Base-by-base conservation (phyloP, 1,139 yeast genomes). In the Magnusiomyces tetraspermus region DNA sequence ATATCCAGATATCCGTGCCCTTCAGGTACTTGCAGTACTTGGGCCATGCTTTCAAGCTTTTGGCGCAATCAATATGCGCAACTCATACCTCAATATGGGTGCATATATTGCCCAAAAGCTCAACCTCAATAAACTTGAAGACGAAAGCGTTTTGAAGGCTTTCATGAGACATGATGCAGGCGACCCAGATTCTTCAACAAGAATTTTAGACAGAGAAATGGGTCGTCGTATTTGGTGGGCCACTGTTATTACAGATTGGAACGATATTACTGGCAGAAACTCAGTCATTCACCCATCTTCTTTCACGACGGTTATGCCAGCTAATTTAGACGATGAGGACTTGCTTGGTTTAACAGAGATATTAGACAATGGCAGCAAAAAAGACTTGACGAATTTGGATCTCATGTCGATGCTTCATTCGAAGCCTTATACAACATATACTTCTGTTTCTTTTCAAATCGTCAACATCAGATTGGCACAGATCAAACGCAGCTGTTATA, bases 141-240 rank as follows among this genome's bases (percentile, higher is more conserved):
- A 51, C 46, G 56, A 53, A 21, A 55, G 55, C 30, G 43, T 30
- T 11, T 48, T 54, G 11, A 46, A 49, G 19, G 15, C 51, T 30
- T 31, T 22, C 11, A 26, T 33, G 31, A 51, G 55, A 23, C 48
- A 38, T 10, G 55, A 53, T 22, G 48, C 41, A 48, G 48, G 53
- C 5, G 58, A 53, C 22, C 48, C 46, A 23, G 54, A 52, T 26
- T 48, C 55, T 23, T 50, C 53, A 2, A 48, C 54, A 37, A 51
- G 54, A 45, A 51, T 57, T 49, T 49, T 60, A 26, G 67, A 66
- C 30, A 56, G 62, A 30, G 70, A 67, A 46, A 50, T 67, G 17
- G 63, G 67, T 40, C 59, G 69, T 24, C 46, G 69, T 30, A 58
- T 66, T n/a, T 69, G 72, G 70, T 71, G 73, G 73, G 45, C 63